Base-by-base conservation (phyloP, 345 rosid genomes). In the Carallia brachiata region DNA sequence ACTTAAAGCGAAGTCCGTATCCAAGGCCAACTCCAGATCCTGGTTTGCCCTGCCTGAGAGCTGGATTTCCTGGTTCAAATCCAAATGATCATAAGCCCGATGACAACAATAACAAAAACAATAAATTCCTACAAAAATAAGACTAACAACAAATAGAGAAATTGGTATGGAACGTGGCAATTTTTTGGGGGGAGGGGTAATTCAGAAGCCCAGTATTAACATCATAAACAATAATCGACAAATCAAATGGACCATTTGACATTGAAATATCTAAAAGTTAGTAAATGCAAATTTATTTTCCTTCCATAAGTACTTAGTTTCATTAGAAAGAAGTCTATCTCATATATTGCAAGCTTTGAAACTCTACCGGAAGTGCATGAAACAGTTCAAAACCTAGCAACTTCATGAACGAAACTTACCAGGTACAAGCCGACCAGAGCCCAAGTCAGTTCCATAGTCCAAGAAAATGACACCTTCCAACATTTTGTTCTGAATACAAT, bases 1-100 rank as follows among this genome's bases (percentile, higher is more conserved):
- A 81, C 82, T 84, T 88, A 70, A 84, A 84, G 15, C 91, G 90
- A 70, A 90, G 65, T 17, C 91, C 91, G 39, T 90, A 88, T 53
- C 93, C 93, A 15, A 86, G 61, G 52, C 98, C 98, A 63, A 85
- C 69, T 59, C 98, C 97, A 16, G 84, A 85, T 48, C 98, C 98
- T 1, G 92, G 97, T 77, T 93, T 93, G 40, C 97, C 88, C 34
- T 80, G 94, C 67, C 98, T 89, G 75, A 83, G 31, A 0, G 96
- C 86, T 56, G 97, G 97, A 80, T 91, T 91, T 79, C 97, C 98
- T 93, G 88, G 73, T 53, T n/a, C 71, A 27, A 28, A 61, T 2
- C 15, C 58, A 55, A 57, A 65, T 7, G 50, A 44, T 44, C 36
- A 59, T 36, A 10, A 57, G n/a, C 48, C 17, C 10, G 27, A 23